Percentiles rank a stretch among this genome's conserved stretches.
Evolutionary conservation across 2,329 filamentous ascomycete species (phyloP).

Genomic region (Arthroderma sp.): DNA sequence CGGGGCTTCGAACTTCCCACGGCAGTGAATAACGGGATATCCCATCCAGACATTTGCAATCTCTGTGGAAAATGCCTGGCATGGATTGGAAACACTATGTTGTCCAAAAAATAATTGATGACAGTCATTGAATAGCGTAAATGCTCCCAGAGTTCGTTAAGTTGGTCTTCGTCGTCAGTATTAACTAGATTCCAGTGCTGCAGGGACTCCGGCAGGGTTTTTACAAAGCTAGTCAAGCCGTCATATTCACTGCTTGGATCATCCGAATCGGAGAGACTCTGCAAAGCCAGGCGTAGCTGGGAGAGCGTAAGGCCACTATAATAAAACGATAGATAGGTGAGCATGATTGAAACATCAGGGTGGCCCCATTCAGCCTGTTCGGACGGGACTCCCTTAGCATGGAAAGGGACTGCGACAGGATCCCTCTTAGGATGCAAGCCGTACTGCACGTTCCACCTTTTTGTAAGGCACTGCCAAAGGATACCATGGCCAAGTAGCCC

Average conservation of each 20-base stretch:
- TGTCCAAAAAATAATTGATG: slow-evolving; percentile 51
- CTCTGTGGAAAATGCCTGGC: slow-evolving; percentile 52
- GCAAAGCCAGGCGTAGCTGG: slow-evolving; percentile 38
- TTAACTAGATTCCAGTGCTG: slow-evolving; percentile 42
- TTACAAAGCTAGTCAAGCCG: slow-evolving; percentile 19
- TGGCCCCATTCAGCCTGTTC: slow-evolving; percentile 49
- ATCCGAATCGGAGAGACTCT: slow-evolving; percentile 38
- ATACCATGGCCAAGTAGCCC: slow-evolving; percentile 45
- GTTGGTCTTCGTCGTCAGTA: slow-evolving; percentile 41
- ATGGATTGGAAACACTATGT: slow-evolving; percentile 48
- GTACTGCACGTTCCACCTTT: slow-evolving; percentile 54
- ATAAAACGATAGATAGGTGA: slow-evolving; percentile 47
- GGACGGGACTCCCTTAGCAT: slow-evolving; percentile 46
- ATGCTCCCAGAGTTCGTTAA: slow-evolving; percentile 35
- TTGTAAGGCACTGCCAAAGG: slow-evolving; percentile 42
- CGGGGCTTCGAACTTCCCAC: background rate
- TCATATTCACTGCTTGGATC: slow-evolving; percentile 39
- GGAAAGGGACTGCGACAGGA: slow-evolving; percentile 46
- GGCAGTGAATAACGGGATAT: slow-evolving; percentile 34
- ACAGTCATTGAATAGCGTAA: slow-evolving; percentile 40
- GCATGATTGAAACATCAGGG: slow-evolving; percentile 43
- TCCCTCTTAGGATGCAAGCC: slow-evolving; percentile 37
- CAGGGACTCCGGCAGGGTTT: slow-evolving; percentile 25
- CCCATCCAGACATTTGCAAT: slow-evolving; percentile 54
- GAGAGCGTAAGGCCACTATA: slow-evolving; percentile 41